Conservation (phyloP, 192 early-diverging fungal genomes). For the Coemansia reversa region DNA sequence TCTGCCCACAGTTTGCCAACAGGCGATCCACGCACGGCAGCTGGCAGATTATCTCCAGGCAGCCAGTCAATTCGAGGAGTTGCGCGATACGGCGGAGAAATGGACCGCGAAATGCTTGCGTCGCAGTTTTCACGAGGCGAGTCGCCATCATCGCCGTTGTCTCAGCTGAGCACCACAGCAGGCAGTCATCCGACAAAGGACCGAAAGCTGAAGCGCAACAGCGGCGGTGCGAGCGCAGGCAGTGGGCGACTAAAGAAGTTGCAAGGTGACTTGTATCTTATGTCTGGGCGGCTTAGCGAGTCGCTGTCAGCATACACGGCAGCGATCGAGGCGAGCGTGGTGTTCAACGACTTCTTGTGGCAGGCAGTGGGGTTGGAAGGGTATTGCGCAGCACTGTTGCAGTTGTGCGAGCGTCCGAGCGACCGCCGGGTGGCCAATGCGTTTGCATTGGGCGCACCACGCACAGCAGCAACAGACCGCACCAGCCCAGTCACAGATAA, state of each 20-base stretch:
- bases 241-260: constrained; percentile 50
- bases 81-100: constrained; percentile 42
- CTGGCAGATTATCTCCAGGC: neutral
- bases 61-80: neutral
- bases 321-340: constrained; percentile 26
- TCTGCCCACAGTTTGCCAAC: constrained; percentile 20
- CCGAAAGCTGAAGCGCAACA: constrained; percentile 3
- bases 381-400: constrained; percentile 48
- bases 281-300: constrained; percentile 45
- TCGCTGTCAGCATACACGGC: constrained; percentile 43
- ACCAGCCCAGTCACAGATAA: neutral
- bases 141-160: neutral
- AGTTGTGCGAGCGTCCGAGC: constrained; percentile 25
- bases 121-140: constrained; percentile 7
- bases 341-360: constrained; percentile 48
- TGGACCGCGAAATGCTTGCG: constrained; percentile 30
- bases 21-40: constrained; percentile 3
- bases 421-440: constrained; percentile 22
- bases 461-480: neutral
- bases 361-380: constrained; percentile 53
- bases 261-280: constrained; percentile 48
- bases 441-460: constrained; percentile 6
- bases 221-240: constrained; percentile 6
- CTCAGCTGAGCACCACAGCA: constrained; percentile 2
- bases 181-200: constrained; percentile 6